Percentiles rank a stretch among this genome's conserved stretches.
These are phyloP conservation scores for Talaromyces sp. DNA, from an alignment of 2,329 filamentous ascomycete genomes.

Conservation along the genomic window DNA sequence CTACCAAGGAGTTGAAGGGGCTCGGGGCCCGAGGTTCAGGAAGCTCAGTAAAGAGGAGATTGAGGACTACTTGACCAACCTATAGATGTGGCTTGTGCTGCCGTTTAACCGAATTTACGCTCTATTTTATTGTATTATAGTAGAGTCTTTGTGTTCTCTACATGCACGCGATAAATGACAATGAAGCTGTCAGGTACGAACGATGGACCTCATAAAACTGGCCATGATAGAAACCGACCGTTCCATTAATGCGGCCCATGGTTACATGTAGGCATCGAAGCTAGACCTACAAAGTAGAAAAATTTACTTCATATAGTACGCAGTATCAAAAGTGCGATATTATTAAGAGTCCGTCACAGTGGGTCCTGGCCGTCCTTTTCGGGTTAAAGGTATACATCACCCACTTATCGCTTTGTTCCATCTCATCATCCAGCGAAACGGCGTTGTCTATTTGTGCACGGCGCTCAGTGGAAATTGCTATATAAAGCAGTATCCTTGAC, in stretches of 20 bases:
- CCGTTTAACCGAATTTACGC: constrained; percentile 12
- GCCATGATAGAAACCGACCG: background rate
- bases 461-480: background rate
- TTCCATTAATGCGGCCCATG: background rate
- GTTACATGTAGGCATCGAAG: background rate
- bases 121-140: constrained; percentile 20
- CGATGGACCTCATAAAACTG: background rate
- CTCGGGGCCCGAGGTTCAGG: constrained; percentile 40
- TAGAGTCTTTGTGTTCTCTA: constrained; percentile 21
- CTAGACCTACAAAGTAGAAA: background rate
- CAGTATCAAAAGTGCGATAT: background rate
- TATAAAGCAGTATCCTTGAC: background rate
- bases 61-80: constrained; percentile 97
- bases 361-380: background rate
- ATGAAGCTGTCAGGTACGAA: background rate
- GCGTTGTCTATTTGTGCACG: background rate
- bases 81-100: constrained; percentile 52
- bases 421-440: background rate
- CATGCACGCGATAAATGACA: constrained; percentile 10
- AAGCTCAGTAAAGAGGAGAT: constrained; percentile 95
- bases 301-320: background rate
- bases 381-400: background rate
- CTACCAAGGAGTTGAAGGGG: constrained; percentile 51
- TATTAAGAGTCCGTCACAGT: background rate
- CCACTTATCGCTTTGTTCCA: background rate